Percentiles rank a stretch among this genome's conserved stretches.
Evolutionary conservation across 179 eudicot genomes (phyloP).

Genomic region (Heliamphora pulchella): DNA sequence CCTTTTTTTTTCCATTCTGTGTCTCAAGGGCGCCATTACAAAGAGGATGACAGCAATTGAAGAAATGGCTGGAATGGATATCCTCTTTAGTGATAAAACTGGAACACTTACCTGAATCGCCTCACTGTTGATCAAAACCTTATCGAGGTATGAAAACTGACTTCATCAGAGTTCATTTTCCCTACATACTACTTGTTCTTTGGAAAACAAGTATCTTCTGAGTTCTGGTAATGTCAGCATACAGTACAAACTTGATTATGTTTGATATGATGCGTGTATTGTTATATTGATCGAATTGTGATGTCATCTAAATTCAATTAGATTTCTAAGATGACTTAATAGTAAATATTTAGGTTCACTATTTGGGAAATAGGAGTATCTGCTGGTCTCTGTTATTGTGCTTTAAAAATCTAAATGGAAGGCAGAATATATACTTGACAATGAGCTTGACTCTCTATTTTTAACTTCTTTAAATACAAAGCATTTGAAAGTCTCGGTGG

Average conservation of each 20-base stretch:
- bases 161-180: neutral
- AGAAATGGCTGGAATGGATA: conserved; percentile 97
- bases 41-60: conserved; percentile 96
- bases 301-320: neutral
- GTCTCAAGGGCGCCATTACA: conserved; percentile 65
- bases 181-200: neutral
- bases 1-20: neutral
- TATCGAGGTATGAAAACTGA: conserved; percentile 44
- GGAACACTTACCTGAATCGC: conserved; percentile 85
- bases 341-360: neutral
- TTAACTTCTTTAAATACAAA: neutral
- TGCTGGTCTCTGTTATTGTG: neutral
- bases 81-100: conserved; percentile 84
- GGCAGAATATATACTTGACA: neutral
- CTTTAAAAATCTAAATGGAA: neutral
- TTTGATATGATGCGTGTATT: neutral
- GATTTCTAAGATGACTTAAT: neutral
- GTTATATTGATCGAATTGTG: neutral
- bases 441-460: neutral
- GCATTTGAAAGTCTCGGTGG: neutral
- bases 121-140: conserved; percentile 68
- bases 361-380: neutral
- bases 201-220: conserved; percentile 6
- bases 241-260: neutral
- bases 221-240: neutral